Evolutionary conservation across 805 yeast genomes (phyloP), one percentile per base, ranked within the genome.

Genomic region (Cyberlindnera japonica): DNA sequence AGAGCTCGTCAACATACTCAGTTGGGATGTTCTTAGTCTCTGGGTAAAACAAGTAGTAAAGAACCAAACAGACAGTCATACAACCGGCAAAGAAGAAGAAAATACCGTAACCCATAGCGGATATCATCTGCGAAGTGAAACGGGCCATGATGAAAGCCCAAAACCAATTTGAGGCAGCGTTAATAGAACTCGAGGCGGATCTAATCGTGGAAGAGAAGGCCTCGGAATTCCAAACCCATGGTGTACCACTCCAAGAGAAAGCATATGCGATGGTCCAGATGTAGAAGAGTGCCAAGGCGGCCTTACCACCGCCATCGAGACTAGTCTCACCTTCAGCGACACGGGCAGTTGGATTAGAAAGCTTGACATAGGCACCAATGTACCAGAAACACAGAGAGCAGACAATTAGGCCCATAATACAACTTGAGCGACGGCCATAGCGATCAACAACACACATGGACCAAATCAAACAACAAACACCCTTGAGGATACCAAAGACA

Each of bases 141-240:
- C 73, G 61, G 6, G 73, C 74, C 59, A 71, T 65, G 41, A 72
- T 64, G 48, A 72, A 72, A 6, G 72, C 73, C 68, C 75, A 69
- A 49, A 70, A 65, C 77, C 77, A 71, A 39, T 69, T 68, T 20
- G 71, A 61, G 7, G 72, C 60, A 0, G 75, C 69, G 43, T 69
- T 69, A 38, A 71, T 55, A 18, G 71, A 65, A 45, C 65, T 69
- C 13, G 69, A 67, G 6, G 65, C 64, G 11, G 67, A 65, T 48
- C 76, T 55, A 30, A 70, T 63, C 17, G 67, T 62, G 31, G 66
- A 65, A n/a, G 68, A 65, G 49, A 68, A 70, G 14, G 70, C 67
- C 44, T 72, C 77, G 6, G 74, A 62, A 47, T 71, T 67, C 49
- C 69, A 66, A 21, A 70, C 71, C 67, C 71, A 72, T 9, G 72